Base-by-base conservation (phyloP, 257 asterid species). In the Solanum megistacrolobum region DNA sequence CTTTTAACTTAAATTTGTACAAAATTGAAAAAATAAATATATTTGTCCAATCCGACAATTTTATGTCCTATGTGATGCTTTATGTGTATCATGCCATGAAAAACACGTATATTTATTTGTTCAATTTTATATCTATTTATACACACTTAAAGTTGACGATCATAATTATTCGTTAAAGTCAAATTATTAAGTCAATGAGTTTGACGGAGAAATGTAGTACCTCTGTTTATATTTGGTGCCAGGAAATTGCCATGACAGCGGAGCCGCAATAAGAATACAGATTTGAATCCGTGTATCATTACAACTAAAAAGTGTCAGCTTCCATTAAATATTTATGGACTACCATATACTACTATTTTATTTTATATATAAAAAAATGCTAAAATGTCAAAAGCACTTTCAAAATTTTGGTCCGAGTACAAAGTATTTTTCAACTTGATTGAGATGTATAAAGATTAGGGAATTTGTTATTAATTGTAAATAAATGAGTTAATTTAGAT, bases 101-200 rank as follows among this genome's bases (percentile, higher is more conserved):
- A 46, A 46, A 46, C 2, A 12, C 0, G 5, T 46, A 1, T 46
- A 0, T 46, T 0, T 52, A 16, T 52, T 16, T 52, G 1, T 43
- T 43, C 6, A 48, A 43, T 52, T 52, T 52, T 16, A 5, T 52
- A 0, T 43, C 16, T 43, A 43, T 4, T 11, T 43, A 43, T 43
- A 11, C 6, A 43, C 16, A 0, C 0, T 43, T 1, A 43, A 43
- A 43, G 0, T 12, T 43, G 0, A 43, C 0, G 0, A 43, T 0
- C 2, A 43, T 0, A 11, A 0, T 43, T 43, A 41, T 41, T 41
- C 4, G 1, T 0, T 41, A 0, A 41, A 41, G 0, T 41, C 48
- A 43, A 12, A 1, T 12, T 43, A 4, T 43, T 43, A 43, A 12
- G 52, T 43, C 14, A 39, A 43, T 4, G 68, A 23, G 12, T 58